Evolutionary conservation across 2,329 filamentous ascomycete genomes (phyloP).

Genomic region (Talaromyces rugulosus): DNA sequence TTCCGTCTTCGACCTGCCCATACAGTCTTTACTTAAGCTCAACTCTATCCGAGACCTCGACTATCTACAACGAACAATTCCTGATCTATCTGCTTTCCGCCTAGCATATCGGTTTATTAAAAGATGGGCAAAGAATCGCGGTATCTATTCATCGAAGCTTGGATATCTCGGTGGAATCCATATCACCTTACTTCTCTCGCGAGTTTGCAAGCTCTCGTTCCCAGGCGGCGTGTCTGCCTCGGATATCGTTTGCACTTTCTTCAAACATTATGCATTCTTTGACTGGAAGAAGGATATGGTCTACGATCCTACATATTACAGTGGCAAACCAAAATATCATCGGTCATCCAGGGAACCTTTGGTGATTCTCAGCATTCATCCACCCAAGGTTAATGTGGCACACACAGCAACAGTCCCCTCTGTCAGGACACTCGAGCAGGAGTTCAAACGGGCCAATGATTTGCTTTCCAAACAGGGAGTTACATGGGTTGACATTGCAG

Average conservation of each 20-base stretch:
- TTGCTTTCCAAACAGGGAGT: slow-evolving; percentile 34
- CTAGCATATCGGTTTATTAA: slow-evolving; percentile 58
- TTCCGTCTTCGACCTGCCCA: slow-evolving; percentile 52
- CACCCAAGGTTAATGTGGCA: slow-evolving; percentile 59
- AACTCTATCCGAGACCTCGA: slow-evolving; percentile 61
- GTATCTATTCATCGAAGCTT: slow-evolving; percentile 62
- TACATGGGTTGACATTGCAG: slow-evolving; percentile 45
- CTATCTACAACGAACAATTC: slow-evolving; percentile 58
- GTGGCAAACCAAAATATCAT: slow-evolving; percentile 41
- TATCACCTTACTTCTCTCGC: slow-evolving; percentile 58
- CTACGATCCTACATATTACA: slow-evolving; percentile 56
- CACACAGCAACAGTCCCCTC: slow-evolving; percentile 52
- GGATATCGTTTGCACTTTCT: slow-evolving; percentile 58
- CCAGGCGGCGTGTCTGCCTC: slow-evolving; percentile 40
- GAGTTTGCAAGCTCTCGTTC: slow-evolving; percentile 55
- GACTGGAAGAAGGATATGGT: slow-evolving; percentile 55
- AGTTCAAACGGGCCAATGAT: slow-evolving; percentile 47
- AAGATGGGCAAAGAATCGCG: slow-evolving; percentile 58
- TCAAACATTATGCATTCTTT: slow-evolving; percentile 58
- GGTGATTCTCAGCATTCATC: slow-evolving; percentile 60
- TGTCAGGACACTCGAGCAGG: slow-evolving; percentile 47
- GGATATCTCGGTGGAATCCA: slow-evolving; percentile 64
- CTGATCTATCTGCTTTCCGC: slow-evolving; percentile 56
- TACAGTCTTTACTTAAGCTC: slow-evolving; percentile 56
- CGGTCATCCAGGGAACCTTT: slow-evolving; percentile 58